phyloP scores from a whole-genome alignment of 1,284 basidiomycete species.

The Ustilago lituana region DNA sequence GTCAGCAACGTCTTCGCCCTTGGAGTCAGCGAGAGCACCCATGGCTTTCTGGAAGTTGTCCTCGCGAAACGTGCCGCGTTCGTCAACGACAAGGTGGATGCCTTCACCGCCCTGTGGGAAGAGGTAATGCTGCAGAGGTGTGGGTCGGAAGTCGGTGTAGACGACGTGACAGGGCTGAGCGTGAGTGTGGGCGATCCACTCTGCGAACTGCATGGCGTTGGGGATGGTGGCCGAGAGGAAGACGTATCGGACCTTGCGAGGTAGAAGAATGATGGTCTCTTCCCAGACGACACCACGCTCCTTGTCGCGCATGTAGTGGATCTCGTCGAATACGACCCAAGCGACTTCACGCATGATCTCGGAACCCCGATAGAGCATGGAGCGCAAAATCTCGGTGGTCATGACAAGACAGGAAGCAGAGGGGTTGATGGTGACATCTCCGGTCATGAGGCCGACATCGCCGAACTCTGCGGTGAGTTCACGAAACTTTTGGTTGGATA shows the following conservation, averaged over 20 bases:
- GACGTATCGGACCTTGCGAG: conserved; percentile 94
- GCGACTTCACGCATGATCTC: conserved; percentile 99
- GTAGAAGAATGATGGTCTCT: conserved; percentile 93
- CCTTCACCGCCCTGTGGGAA: conserved; percentile 97
- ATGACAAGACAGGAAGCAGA: conserved; percentile 96
- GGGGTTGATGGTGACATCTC: conserved; percentile 99
- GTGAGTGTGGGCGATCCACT: conserved; percentile 97
- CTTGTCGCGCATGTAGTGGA: conserved; percentile 99
- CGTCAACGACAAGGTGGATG: conserved; percentile 96
- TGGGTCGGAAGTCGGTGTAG: conserved; percentile 98
- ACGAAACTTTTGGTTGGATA: conserved; percentile 98
- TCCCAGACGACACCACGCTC: conserved; percentile 75
- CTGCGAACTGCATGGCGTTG: conserved; percentile 99
- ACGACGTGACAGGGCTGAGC: conserved; percentile 99
- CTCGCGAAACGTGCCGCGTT: conserved; percentile 94
- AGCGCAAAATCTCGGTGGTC: conserved; percentile 99
- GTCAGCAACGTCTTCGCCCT: conserved; percentile 94
- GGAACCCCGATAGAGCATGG: conserved; percentile 98
- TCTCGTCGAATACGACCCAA: conserved; percentile 99
- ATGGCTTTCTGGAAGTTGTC: conserved; percentile 98
- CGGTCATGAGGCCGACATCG: conserved; percentile 98
- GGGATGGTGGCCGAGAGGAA: conserved; percentile 99
- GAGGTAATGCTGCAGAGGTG: conserved; percentile 96
- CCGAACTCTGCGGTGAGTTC: conserved; percentile 97
- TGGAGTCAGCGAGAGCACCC: conserved; percentile 81